A percentile compares a stretch with the other conserved stretches of the same genome.
These are phyloP conservation scores for Salix caprea DNA, from an alignment of 345 rosid genomes.

Conservation along the genomic window DNA sequence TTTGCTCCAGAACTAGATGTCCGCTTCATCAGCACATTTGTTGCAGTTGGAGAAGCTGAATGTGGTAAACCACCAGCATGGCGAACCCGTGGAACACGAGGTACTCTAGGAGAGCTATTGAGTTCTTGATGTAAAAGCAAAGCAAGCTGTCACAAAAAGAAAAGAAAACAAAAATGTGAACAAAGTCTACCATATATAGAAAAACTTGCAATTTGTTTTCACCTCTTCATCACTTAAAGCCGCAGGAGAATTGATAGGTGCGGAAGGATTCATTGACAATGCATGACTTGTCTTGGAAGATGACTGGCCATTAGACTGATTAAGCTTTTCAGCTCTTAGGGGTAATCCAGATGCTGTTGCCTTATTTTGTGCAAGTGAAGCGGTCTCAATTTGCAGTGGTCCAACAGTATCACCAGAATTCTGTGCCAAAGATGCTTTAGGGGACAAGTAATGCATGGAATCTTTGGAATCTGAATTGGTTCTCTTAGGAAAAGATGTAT, in stretches of 20 bases:
- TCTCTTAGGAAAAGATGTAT: slow-evolving; percentile 50
- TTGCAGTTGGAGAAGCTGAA: slow-evolving; percentile 61
- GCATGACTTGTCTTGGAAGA: slow-evolving; percentile 51
- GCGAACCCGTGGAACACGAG: slow-evolving; percentile 94
- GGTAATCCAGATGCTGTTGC: slow-evolving; percentile 38
- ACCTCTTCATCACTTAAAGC: slow-evolving; percentile 94
- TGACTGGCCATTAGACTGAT: slow-evolving; percentile 43
- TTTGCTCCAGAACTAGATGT: slow-evolving; percentile 69
- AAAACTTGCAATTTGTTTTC: slow-evolving; percentile 9
- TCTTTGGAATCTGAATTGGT: slow-evolving; percentile 49
- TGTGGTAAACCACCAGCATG: slow-evolving; percentile 77
- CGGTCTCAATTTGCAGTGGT: slow-evolving; percentile 34
- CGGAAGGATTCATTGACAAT: slow-evolving; percentile 41
- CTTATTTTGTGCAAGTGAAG: slow-evolving; percentile 41
- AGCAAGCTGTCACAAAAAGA: slow-evolving; percentile 59
- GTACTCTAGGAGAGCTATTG: slow-evolving; percentile 96
- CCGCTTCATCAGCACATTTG: slow-evolving; percentile 60
- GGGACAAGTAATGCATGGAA: slow-evolving; percentile 37
- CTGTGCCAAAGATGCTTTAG: slow-evolving; percentile 45
- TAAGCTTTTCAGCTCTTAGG: slow-evolving; percentile 59
- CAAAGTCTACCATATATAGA: neutral
- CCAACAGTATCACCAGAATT: slow-evolving; percentile 46
- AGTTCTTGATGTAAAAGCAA: slow-evolving; percentile 96
- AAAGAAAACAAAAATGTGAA: neutral
- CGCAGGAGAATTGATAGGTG: slow-evolving; percentile 43